Evolutionary conservation across 1,139 yeast species (phyloP).

Genomic region (Groenewaldozyma auringiensis): DNA sequence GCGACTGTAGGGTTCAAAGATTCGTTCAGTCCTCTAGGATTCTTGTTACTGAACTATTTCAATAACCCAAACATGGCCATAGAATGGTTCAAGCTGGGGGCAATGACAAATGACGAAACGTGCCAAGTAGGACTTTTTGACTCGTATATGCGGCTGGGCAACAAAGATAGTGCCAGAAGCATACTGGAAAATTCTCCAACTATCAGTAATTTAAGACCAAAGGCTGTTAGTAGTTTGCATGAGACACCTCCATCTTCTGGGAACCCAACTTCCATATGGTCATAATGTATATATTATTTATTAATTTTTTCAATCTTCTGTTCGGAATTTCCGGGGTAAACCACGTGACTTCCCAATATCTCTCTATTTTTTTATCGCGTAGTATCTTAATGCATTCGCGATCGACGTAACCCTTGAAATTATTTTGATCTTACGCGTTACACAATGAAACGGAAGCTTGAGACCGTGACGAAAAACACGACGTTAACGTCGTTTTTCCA

Average conservation of each 20-base stretch:
- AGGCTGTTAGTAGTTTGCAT: background rate
- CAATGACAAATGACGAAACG: constrained; percentile 49
- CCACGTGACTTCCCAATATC: no score
- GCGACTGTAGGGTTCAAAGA: constrained; percentile 73
- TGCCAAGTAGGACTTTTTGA: constrained; percentile 77
- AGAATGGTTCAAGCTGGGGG: constrained; percentile 82
- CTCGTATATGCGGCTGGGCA: constrained; percentile 17
- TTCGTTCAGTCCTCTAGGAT: constrained; percentile 69
- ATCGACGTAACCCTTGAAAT: background rate
- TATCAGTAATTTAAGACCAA: background rate
- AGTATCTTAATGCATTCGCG: no score
- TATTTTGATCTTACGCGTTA: no score
- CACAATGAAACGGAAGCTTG: constrained; percentile 15
- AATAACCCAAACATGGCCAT: constrained; percentile 46
- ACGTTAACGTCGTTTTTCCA: constrained; percentile 19
- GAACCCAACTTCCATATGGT: background rate
- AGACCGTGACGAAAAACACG: constrained; percentile 10
- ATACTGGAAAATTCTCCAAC: background rate
- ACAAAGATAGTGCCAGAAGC: constrained; percentile 8
- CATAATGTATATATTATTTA: no score
- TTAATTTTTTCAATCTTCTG: no score
- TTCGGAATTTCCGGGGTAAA: no score
- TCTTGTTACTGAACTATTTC: constrained; percentile 50
- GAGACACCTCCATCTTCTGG: background rate
- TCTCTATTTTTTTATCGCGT: no score